Evolutionary conservation across 2,329 filamentous ascomycete genomes (phyloP).

Genomic region (Colletotrichum tofieldiae): DNA sequence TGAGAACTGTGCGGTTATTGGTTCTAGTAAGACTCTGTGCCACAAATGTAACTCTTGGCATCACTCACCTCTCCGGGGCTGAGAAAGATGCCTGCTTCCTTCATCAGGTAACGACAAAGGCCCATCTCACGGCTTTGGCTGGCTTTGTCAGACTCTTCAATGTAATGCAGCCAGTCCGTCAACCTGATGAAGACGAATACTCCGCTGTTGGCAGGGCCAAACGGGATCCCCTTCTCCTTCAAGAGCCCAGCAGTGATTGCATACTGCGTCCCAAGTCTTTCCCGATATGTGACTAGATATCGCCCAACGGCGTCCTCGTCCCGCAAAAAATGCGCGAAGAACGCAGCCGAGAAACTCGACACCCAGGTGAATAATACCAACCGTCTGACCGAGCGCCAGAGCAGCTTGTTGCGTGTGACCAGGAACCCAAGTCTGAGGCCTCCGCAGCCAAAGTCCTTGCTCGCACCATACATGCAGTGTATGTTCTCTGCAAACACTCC

Average conservation of each 20-base stretch:
- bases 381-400: conserved; percentile 10
- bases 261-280: conserved; percentile 13
- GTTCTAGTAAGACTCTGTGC: background rate
- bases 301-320: background rate
- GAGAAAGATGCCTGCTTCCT: conserved; percentile 26
- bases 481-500: conserved; percentile 15
- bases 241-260: background rate
- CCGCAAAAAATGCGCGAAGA: conserved; percentile 8
- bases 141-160: background rate
- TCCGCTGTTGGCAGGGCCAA: conserved; percentile 5
- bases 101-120: background rate
- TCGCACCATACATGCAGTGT: conserved; percentile 26
- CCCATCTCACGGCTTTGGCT: conserved; percentile 1
- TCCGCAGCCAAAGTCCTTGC: conserved; percentile 32
- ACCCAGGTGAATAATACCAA: conserved; percentile 11
- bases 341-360: conserved; percentile 8
- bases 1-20: background rate
- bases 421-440: conserved; percentile 25
- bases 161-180: conserved; percentile 14
- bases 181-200: conserved; percentile 25
- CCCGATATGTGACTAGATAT: conserved; percentile 8
- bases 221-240: background rate
- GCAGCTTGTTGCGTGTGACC: conserved; percentile 15
- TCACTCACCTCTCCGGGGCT: conserved; percentile 20
- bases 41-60: background rate